Evolutionary conservation across 805 yeast species (phyloP).

Genomic region (Wickerhamiella galacta): DNA sequence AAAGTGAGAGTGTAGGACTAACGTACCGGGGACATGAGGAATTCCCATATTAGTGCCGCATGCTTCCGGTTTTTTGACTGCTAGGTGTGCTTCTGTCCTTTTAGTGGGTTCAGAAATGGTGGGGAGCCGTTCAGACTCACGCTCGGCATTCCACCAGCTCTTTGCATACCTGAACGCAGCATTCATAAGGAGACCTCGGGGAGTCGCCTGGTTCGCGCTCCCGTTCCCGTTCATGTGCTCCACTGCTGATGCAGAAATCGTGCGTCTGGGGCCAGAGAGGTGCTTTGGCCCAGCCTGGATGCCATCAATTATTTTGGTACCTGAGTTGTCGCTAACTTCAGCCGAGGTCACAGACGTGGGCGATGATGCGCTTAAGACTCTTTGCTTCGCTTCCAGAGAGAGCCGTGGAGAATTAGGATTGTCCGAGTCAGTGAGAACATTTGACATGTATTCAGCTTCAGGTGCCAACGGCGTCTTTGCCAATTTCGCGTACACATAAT

Average conservation of each 20-base stretch:
- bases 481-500: constrained; percentile 46
- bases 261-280: too few relatives aligned
- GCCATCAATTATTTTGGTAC: too few relatives aligned
- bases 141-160: background rate
- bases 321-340: too few relatives aligned
- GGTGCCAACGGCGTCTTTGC: constrained; percentile 50
- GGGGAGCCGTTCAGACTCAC: too few relatives aligned
- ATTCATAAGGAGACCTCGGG: too few relatives aligned
- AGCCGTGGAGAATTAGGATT: too few relatives aligned
- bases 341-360: too few relatives aligned
- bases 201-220: background rate
- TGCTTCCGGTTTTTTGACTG: background rate
- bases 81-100: background rate
- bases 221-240: constrained; percentile 1
- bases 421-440: too few relatives aligned
- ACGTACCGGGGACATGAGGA: constrained; percentile 6
- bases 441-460: constrained; percentile 33
- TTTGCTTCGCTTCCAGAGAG: too few relatives aligned
- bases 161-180: background rate
- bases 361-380: too few relatives aligned
- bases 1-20: constrained; percentile 23
- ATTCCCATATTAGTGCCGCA: background rate
- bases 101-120: background rate
- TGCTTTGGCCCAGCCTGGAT: too few relatives aligned
- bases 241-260: constrained; percentile 2